Percentiles rank a stretch among this genome's conserved stretches.
Conservation (phyloP, 2,329 filamentous ascomycete genomes). For the Penicillium sp. region DNA sequence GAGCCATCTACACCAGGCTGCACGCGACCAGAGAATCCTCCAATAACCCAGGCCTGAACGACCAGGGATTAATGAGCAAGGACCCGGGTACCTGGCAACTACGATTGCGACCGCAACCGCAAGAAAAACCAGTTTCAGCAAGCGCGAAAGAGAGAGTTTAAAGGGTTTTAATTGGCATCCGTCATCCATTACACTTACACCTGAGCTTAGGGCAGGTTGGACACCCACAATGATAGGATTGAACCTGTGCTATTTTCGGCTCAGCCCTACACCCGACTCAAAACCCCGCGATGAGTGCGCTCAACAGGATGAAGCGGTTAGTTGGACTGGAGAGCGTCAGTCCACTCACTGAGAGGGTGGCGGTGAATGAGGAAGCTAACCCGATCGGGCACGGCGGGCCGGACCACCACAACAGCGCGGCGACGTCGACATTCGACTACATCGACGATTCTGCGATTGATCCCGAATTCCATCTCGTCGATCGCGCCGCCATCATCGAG, state of each 20-base stretch:
- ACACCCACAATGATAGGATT: background rate
- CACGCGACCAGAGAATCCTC: background rate
- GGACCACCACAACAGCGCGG: slow-evolving; percentile 3
- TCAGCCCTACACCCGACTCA: background rate
- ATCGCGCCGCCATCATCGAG: slow-evolving; percentile 32
- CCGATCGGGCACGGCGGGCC: slow-evolving; percentile 12
- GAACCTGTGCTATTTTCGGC: background rate
- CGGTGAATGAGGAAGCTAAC: slow-evolving; percentile 8
- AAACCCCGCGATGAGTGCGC: slow-evolving; percentile 9
- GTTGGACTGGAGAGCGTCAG: slow-evolving; percentile 12
- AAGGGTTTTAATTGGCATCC: slow-evolving; percentile 7
- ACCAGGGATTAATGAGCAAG: background rate
- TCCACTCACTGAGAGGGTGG: background rate
- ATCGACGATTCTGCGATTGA: background rate
- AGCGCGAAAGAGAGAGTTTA: slow-evolving; percentile 9
- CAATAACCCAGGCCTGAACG: background rate
- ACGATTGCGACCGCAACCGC: background rate
- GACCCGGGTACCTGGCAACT: background rate
- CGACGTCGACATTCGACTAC: slow-evolving; percentile 5
- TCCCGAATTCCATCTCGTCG: slow-evolving; percentile 2
- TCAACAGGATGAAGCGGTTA: slow-evolving; percentile 20
- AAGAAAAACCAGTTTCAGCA: slow-evolving; percentile 5
- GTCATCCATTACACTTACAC: slow-evolving; percentile 21
- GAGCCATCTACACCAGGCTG: background rate
- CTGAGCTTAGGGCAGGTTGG: background rate